Base-by-base conservation (phyloP, 2,329 filamentous ascomycete genomes). In the Botrytis pseudocinerea region DNA sequence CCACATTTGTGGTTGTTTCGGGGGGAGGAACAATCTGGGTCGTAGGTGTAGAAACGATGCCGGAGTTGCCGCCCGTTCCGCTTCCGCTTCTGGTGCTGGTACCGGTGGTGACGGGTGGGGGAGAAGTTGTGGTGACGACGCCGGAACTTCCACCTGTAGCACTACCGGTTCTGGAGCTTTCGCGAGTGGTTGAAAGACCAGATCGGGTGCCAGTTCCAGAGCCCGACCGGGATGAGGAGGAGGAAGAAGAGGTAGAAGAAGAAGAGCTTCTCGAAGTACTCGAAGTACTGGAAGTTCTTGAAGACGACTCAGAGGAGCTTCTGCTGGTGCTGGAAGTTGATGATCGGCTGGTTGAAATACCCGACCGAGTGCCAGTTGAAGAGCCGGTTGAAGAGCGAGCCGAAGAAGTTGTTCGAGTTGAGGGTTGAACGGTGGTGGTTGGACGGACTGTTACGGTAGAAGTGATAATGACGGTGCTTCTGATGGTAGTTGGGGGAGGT, bases 401-500 rank as follows among this genome's bases (percentile, higher is more conserved):
- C 32, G 48, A 5, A 42, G n/a, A n/a, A 42, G 18, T 20, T 42
- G 5, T 3, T 68, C 25, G 63, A 51, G 35, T 62, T 2, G 65
- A 32, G 10, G 51, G 48, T 6, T 32, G 25, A 7, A 59, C 48
- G 1, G 65, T 69, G 7, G 16, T 57, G 1, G 65, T 57, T 69
- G 65, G 35, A 16, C 18, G 14, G 9, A 69, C 4, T 1, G 65
- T 69, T 10, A 32, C 42, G 18, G 51, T 25, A 20, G 65, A 57
- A 32, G 65, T 69, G n/a, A 69, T 18, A 18, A 18, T n/a, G 51
- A 69, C 12, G 5, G 65, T 69, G 7, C 48, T 69, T 68, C n/a
- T 54, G 35, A 54, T 40, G 25, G 35, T 68, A 8, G 46, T 54
- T 54, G 4, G 5, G 51, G 46, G 2, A n/a, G 46, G 64, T n/a